Evolutionary conservation across 768 basidiomycete genomes (phyloP), one percentile per base, ranked within the genome.

Genomic region (Lactarius sanguifluus): DNA sequence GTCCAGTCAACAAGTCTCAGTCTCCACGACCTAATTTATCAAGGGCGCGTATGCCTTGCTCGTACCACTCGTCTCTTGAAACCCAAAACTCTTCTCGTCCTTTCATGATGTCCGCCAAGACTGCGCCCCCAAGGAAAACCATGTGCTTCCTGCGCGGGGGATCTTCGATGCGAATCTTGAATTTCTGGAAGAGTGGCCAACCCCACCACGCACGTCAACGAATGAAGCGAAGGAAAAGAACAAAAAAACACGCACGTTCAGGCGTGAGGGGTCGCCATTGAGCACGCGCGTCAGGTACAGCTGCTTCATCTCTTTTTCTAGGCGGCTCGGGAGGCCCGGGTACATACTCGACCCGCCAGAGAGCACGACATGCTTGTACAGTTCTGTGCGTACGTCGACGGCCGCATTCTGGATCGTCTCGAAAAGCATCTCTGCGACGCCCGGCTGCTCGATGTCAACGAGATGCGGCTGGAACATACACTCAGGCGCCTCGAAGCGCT

Each of bases 381-480:
- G 82, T 71, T 98, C 96, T 0, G 88, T 40, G 64, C 97, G 91
- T 57, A 90, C 80, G 75, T 98, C 97, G 38, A 98, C 85, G 0
- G 96, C 91, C 7, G 96, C 95, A 55, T 80, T 77, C 76, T 98
- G 96, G 70, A 98, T 96, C 2, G 96, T 95, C 75, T 92, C 86
- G 86, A 96, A 98, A 25, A 99, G 87, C 87, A 98, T 90, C 81
- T 98, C 97, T 90, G 96, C 96, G 58, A 98, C 88, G 55, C 96
- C 96, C 7, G 94, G 94, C 74, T 97, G 96, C 76, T 99, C 97
- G 57, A 98, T 81, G 72, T 99, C 96, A 56, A 98, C 95, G 4
- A 99, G 84, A 76, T 96, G 93, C 25, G 97, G 97, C 76, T 99
- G 96, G 89, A 99, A 98, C 94, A 98, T 95, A 80, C 97, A 98